Evolutionary conservation across 2,329 filamentous ascomycete species (phyloP).

Genomic region (Grosmannia huntii): DNA sequence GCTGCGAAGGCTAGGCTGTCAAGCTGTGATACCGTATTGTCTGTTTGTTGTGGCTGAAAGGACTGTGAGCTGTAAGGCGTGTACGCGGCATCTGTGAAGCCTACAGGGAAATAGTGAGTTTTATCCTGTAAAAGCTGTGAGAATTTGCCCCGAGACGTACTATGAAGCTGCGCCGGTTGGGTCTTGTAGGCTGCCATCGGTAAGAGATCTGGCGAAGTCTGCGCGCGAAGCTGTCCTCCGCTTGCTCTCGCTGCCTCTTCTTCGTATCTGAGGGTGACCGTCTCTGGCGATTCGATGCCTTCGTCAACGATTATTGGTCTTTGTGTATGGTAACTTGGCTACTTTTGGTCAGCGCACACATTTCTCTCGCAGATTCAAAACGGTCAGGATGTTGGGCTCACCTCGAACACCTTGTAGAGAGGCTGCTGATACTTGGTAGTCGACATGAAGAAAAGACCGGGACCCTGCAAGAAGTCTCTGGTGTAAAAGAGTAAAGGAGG

Average conservation of each 20-base stretch:
- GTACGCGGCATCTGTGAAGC: constrained; percentile 33
- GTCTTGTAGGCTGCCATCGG: constrained; percentile 80
- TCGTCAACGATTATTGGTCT: constrained; percentile 47
- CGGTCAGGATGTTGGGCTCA: constrained; percentile 26
- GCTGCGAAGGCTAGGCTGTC: constrained; percentile 44
- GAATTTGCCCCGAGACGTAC: constrained; percentile 39
- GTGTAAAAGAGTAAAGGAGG: constrained; percentile 1
- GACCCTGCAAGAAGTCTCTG: neutral
- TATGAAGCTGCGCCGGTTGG: constrained; percentile 64
- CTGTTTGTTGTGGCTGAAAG: constrained; percentile 33
- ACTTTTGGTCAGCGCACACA: neutral
- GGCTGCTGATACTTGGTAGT: constrained; percentile 41
- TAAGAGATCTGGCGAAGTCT: constrained; percentile 45
- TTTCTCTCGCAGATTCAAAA: neutral
- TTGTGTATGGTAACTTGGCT: constrained; percentile 42
- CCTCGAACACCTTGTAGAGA: constrained; percentile 46
- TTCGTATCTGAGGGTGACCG: constrained; percentile 43
- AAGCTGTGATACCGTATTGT: constrained; percentile 37
- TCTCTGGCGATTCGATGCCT: constrained; percentile 44
- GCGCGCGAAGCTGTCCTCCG: constrained; percentile 38
- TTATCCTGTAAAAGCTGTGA: too few species aligned
- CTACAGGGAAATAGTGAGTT: constrained; percentile 11
- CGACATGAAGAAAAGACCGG: constrained; percentile 33
- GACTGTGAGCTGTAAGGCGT: constrained; percentile 37
- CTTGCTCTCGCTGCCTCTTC: constrained; percentile 39